These are phyloP conservation scores for Saccharomycopsis microspora DNA, from an alignment of 805 yeast species.

Conservation along the genomic window DNA sequence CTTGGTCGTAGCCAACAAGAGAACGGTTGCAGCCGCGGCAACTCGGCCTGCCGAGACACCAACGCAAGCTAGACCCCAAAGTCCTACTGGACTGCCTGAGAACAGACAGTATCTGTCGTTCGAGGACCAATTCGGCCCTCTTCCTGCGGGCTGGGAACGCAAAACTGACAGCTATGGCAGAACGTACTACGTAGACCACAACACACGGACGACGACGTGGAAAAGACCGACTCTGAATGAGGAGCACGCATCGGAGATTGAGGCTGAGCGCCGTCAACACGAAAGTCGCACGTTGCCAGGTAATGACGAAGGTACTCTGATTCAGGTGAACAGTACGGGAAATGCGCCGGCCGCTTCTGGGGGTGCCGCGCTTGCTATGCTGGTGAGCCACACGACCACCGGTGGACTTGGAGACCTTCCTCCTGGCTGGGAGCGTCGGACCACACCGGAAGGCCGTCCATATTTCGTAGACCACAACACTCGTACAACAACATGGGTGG, in stretches of 20 bases:
- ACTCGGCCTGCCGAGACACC: background rate
- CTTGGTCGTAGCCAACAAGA: constrained; percentile 50
- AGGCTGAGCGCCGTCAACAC: constrained; percentile 84
- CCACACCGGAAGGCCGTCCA: constrained; percentile 96
- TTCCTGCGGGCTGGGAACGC: constrained; percentile 99
- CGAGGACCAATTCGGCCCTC: constrained; percentile 92
- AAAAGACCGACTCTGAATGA: constrained; percentile 84
- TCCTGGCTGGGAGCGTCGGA: constrained; percentile 98
- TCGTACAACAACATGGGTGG: constrained; percentile 99
- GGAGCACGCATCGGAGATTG: constrained; percentile 57
- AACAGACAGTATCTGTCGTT: constrained; percentile 75
- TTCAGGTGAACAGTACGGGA: constrained; percentile 31
- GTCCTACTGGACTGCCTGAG: constrained; percentile 19
- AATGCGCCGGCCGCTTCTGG: constrained; percentile 33
- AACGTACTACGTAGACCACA: constrained; percentile 96
- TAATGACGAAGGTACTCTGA: constrained; percentile 25
- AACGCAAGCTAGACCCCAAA: background rate
- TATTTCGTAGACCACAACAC: constrained; percentile 98
- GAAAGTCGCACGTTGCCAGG: constrained; percentile 86
- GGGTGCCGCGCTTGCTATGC: constrained; percentile 55
- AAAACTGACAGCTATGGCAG: constrained; percentile 96
- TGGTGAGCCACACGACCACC: constrained; percentile 72
- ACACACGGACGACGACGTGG: constrained; percentile 98
- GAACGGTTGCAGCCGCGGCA: constrained; percentile 18
- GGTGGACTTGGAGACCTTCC: constrained; percentile 96